Base-by-base conservation (phyloP, 2,329 filamentous ascomycete genomes). In the Diaporthe helianthi region DNA sequence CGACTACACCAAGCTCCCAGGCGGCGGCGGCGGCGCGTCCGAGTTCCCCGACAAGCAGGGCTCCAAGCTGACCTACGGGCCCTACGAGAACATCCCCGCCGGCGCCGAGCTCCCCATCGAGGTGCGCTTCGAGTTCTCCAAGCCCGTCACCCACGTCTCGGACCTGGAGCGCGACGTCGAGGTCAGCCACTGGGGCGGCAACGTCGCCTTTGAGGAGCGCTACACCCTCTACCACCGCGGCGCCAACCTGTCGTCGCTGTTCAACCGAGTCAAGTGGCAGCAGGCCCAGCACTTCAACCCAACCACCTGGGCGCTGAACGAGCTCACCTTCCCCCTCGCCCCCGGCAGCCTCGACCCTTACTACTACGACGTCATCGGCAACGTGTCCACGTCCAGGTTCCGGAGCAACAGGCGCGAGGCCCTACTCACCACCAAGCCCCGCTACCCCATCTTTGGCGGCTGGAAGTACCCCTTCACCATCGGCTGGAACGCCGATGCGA, bases 401-500 rank as follows among this genome's bases (percentile, higher is more conserved):
- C 88, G 94, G 72, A 89, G 85, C 74, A 92, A 89, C 78, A 88
- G 86, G 78, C 89, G 92, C 26, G 92, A 95, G 80, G 91, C 93
- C n/a, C 83, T 91, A 51, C 87, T 99, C 33, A 94, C 98, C 80
- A 86, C 98, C 72, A 96, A 94, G 85, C 96, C 96, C 24, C 89
- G 96, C 65, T 99, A 97, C 80, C 96, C 96, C n/a, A 80, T 99
- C 29, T 99, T 98, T 76, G 96, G 96, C 71, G 94, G 93, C 71
- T 99, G 96, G 96, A 97, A 97, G 81, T 98, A 98, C 81, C 96
- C 93, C 73, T 99, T 98, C 84, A 93, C 92, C 70, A 90, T 98
- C 69, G 96, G 96, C 74, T 99, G 96, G 96, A 97, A 98, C 82
- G 90, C 92, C 65, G 89, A 97, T 73, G 85, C 97, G 33, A 89